Conservation (phyloP, 345 rosid species). For the Erysimum cheiranthoides region DNA sequence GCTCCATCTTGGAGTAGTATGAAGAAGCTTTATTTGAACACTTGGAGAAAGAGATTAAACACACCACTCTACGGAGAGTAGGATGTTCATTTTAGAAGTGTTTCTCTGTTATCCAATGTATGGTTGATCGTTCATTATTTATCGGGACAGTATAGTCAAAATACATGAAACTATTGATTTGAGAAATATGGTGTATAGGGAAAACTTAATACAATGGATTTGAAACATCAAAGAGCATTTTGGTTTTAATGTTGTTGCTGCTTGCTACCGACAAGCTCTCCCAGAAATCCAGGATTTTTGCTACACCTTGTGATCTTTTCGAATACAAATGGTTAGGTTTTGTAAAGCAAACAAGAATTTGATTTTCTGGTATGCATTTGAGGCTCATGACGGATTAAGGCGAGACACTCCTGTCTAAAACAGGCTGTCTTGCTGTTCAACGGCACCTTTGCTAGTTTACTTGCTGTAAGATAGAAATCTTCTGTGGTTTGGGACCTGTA, state of each 20-base stretch:
- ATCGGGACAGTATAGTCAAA: neutral
- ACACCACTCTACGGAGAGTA: neutral
- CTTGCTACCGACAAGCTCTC: conserved; percentile 58
- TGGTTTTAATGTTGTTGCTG: conserved; percentile 27
- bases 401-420: conserved; percentile 32
- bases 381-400: conserved; percentile 32
- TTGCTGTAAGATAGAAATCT: conserved; percentile 35
- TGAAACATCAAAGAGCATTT: neutral
- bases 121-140: conserved; percentile 13
- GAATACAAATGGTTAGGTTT: neutral
- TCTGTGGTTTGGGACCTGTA: neutral
- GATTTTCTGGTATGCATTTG: conserved; percentile 27
- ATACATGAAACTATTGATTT: conserved; percentile 6
- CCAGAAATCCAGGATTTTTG: conserved; percentile 49
- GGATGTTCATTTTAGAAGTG: conserved; percentile 21
- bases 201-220: neutral
- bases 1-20: conserved; percentile 59
- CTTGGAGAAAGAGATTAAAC: neutral
- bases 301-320: neutral
- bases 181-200: conserved; percentile 1
- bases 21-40: neutral
- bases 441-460: conserved; percentile 11
- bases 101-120: conserved; percentile 9
- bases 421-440: conserved; percentile 43
- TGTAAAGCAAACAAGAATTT: no score